A percentile compares a stretch with the other conserved stretches of the same genome.
Evolutionary conservation across 805 yeast genomes (phyloP).

Genomic region (Cyberlindnera xishuangbannaensis): DNA sequence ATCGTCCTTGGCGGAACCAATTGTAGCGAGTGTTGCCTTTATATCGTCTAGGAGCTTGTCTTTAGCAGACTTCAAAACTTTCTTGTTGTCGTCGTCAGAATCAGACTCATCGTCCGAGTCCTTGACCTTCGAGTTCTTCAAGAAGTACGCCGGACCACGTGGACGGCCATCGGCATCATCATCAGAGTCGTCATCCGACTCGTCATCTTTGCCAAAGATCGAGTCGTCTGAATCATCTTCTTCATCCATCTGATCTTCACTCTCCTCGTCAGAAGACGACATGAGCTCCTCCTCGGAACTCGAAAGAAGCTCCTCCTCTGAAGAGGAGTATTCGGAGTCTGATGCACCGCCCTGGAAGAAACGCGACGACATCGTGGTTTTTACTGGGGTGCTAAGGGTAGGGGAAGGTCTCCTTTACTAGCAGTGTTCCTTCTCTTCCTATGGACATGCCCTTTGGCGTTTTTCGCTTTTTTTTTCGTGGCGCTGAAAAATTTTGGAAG

Average conservation of each 20-base stretch:
- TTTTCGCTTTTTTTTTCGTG: slow-evolving; percentile 21
- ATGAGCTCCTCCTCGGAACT: slow-evolving; percentile 33
- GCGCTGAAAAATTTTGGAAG: slow-evolving; percentile 12
- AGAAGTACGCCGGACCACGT: slow-evolving; percentile 39
- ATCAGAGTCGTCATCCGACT: slow-evolving; percentile 34
- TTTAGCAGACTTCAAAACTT: slow-evolving; percentile 87
- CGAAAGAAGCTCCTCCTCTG: slow-evolving; percentile 39
- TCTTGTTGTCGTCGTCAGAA: slow-evolving; percentile 66
- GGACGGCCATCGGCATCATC: slow-evolving; percentile 38
- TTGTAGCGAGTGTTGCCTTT: slow-evolving; percentile 54
- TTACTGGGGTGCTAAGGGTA: slow-evolving; percentile 1
- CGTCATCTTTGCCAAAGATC: slow-evolving; percentile 32
- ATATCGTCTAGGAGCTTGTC: slow-evolving; percentile 90
- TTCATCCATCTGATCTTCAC: slow-evolving; percentile 14
- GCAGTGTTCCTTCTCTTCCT: too few relatives aligned
- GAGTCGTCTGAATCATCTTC: slow-evolving; percentile 24
- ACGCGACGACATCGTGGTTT: slow-evolving; percentile 62
- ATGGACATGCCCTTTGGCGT: slow-evolving; percentile 4
- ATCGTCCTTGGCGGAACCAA: slow-evolving; percentile 62
- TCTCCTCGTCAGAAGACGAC: slow-evolving; percentile 26
- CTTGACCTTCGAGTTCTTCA: slow-evolving; percentile 31
- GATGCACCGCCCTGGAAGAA: slow-evolving; percentile 62
- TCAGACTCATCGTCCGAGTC: slow-evolving; percentile 45
- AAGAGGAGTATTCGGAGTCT: slow-evolving; percentile 38
- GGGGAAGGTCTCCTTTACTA: too few relatives aligned